Evolutionary conservation across 768 basidiomycete genomes (phyloP), one percentile per base, ranked within the genome.

Genomic region (Cyathus striatus): DNA sequence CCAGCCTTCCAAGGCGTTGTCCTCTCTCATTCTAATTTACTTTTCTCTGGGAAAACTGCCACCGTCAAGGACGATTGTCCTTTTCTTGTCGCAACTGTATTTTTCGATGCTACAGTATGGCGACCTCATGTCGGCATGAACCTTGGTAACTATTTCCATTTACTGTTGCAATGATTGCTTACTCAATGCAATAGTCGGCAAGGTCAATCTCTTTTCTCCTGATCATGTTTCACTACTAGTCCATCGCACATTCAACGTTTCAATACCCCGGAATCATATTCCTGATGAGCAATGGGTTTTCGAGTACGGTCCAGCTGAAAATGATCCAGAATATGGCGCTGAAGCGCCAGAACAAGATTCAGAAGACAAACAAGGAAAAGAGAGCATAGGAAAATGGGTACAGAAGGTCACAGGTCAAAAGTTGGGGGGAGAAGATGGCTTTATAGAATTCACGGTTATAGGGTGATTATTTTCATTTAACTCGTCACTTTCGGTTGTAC

Each of bases 221-320:
- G 92, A 94, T 56, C 94, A 97, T 53, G 72, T 96, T 41, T 90
- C 92, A 1, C 71, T 97, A 13, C 86, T 97, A 24, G 73, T 93
- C 3, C 89, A 93, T 53, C 80, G 82, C 20, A 96, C 90, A 5
- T 97, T 96, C 72, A 97, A 97, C 61, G 86, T 89, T 14, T 94
- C 94, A 16, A 93, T 97, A 62, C 93, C 94, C 2, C 79, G 87
- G 43, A 80, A 89, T 56, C 92, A 96, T 59, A 92, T 97, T 50
- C 89, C 90, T 2, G 70, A 67, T 21, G 82, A 86, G 23, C 62
- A 75, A 46, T 94, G 89, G 83, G 75, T 79, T 44, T 97, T 95
- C 55, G 88, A 94, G 61, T 86, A 90, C 49, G 90, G 84, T 3
- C 73, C 86, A 0, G 79, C 83, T 9, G 86, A 87, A 57, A 87